Conservation (phyloP, 2,329 filamentous ascomycete species). For the Hypoxylon sp. region DNA sequence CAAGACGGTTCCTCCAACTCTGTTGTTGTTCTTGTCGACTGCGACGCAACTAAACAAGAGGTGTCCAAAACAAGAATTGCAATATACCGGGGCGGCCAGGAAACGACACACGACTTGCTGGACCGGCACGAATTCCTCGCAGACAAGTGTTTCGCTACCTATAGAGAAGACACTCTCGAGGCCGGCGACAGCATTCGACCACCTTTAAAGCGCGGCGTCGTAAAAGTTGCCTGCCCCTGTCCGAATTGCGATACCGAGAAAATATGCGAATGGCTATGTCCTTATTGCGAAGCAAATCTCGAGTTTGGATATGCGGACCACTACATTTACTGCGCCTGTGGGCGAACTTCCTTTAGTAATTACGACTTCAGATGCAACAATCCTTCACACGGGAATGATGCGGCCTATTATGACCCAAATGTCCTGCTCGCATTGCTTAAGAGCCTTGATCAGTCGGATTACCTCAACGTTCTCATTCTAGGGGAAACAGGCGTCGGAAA, state of each 20-base stretch:
- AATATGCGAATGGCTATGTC: background rate
- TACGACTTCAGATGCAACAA: constrained; percentile 1
- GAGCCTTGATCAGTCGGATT: background rate
- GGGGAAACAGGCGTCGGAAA: constrained; percentile 2
- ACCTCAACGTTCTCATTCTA: background rate
- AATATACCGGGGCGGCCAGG: background rate
- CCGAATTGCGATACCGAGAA: background rate
- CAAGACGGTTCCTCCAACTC: background rate
- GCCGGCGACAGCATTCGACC: background rate
- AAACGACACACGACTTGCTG: background rate
- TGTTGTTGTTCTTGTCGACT: background rate
- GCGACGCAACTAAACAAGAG: constrained; percentile 1
- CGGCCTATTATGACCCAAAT: background rate
- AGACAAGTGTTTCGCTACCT: background rate
- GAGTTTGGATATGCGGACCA: background rate
- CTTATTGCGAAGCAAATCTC: constrained; percentile 1
- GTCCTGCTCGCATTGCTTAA: background rate
- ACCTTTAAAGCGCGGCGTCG: background rate
- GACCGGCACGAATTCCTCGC: background rate
- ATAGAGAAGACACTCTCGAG: background rate
- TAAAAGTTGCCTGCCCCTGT: background rate
- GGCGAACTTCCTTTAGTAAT: background rate
- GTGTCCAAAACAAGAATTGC: background rate
- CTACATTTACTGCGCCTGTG: background rate
- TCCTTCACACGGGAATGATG: background rate